Evolutionary conservation across 768 basidiomycete species (phyloP).

Genomic region (Hypsizygus marmoreus): DNA sequence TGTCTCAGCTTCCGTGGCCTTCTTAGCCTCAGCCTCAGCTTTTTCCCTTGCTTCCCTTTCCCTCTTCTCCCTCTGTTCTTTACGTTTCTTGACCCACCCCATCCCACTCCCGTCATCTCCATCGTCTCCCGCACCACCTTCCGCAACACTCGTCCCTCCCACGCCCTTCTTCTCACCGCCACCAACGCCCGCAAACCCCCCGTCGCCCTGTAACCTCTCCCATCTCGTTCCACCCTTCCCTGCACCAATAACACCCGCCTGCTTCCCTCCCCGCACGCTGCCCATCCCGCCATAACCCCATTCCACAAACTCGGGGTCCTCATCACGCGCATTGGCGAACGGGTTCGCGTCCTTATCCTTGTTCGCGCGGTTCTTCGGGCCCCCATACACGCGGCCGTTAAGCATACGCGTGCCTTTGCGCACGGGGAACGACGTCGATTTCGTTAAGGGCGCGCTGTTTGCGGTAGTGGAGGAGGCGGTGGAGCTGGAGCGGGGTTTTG

Average conservation of each 20-base stretch:
- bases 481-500: slow-evolving; percentile 1
- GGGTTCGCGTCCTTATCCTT: slow-evolving; percentile 58
- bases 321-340: slow-evolving; percentile 63
- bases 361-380: slow-evolving; percentile 26
- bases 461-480: not conserved
- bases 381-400: slow-evolving; percentile 85
- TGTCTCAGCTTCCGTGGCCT: slow-evolving; percentile 16
- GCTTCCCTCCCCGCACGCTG: slow-evolving; percentile 42
- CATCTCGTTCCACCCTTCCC: slow-evolving; percentile 34
- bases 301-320: slow-evolving; percentile 86
- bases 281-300: slow-evolving; percentile 94
- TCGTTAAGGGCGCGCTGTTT: slow-evolving; percentile 1
- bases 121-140: slow-evolving; percentile 39
- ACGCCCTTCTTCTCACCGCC: slow-evolving; percentile 30
- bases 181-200: slow-evolving; percentile 18
- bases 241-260: slow-evolving; percentile 16
- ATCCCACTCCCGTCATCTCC: slow-evolving; percentile 86
- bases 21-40: slow-evolving; percentile 24
- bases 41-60: slow-evolving; percentile 37
- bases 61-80: slow-evolving; percentile 56
- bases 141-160: slow-evolving; percentile 21
- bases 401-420: slow-evolving; percentile 66
- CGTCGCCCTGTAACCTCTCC: slow-evolving; percentile 36
- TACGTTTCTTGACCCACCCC: slow-evolving; percentile 74
- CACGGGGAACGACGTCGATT: not conserved